A percentile compares a stretch with the other conserved stretches of the same genome.
phyloP scores from a whole-genome alignment of 768 basidiomycete genomes.

The Leccinum fibrillosum region DNA sequence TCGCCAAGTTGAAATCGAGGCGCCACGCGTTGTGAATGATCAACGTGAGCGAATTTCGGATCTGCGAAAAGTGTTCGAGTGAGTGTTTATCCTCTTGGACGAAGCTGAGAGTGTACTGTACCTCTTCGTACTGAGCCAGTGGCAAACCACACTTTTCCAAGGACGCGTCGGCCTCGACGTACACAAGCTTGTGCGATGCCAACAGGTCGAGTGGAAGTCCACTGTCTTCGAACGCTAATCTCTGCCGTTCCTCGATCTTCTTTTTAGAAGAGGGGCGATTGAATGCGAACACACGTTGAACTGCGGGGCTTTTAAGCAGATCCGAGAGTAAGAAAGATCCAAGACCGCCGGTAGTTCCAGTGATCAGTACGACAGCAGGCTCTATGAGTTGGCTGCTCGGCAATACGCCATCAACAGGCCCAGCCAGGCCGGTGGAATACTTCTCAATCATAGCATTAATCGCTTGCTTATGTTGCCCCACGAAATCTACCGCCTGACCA shows the following conservation, averaged over 20 bases:
- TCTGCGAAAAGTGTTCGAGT: too few species aligned
- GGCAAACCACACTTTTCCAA: too few species aligned
- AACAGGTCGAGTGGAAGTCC: slow-evolving; percentile 29
- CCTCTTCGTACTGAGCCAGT: too few species aligned
- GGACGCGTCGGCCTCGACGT: too few species aligned
- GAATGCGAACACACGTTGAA: slow-evolving; percentile 31
- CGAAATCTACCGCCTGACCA: not conserved
- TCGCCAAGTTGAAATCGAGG: too few species aligned
- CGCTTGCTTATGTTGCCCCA: slow-evolving; percentile 9
- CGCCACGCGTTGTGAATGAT: too few species aligned
- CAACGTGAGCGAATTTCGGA: too few species aligned
- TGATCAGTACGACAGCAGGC: slow-evolving; percentile 33
- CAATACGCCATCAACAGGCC: slow-evolving; percentile 8
- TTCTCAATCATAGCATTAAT: slow-evolving; percentile 42
- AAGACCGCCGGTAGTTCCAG: slow-evolving; percentile 40
- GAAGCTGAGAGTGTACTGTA: too few species aligned
- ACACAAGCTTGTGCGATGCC: slow-evolving; percentile 21
- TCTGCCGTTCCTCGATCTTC: slow-evolving; percentile 26
- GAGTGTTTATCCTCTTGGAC: too few species aligned
- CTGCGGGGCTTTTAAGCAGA: slow-evolving; percentile 21
- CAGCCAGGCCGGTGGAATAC: slow-evolving; percentile 27
- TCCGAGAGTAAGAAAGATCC: slow-evolving; percentile 35
- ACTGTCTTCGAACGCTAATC: slow-evolving; percentile 26
- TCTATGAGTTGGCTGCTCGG: slow-evolving; percentile 2
- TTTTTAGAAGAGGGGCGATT: slow-evolving; percentile 29